Percentiles rank a stretch among this genome's conserved stretches.
These are phyloP conservation scores for Pyrenophora teres DNA, from an alignment of 2,329 filamentous ascomycete genomes.

Conservation along the genomic window DNA sequence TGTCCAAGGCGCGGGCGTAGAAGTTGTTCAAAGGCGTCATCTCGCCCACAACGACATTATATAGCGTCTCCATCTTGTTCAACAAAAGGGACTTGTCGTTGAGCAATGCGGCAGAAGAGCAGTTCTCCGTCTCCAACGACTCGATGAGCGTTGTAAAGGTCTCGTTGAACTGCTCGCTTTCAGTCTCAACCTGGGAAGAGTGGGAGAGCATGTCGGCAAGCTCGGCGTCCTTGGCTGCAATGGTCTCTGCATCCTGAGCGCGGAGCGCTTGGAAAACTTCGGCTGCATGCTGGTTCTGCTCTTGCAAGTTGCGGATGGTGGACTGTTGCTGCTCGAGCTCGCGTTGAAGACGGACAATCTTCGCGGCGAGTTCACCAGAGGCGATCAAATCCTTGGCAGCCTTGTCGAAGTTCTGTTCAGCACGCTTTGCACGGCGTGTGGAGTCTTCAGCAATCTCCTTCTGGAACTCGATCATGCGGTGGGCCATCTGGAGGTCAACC, in stretches of 20 bases:
- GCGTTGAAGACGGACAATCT: constrained; percentile 15
- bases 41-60: constrained; percentile 15
- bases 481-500: constrained; percentile 25
- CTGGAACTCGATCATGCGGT: constrained; percentile 15
- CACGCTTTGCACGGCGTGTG: constrained; percentile 15
- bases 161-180: constrained; percentile 14
- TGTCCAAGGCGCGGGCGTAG: constrained; percentile 3
- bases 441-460: constrained; percentile 14
- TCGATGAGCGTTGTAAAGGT: constrained; percentile 14
- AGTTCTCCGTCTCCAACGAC: constrained; percentile 11
- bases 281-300: constrained; percentile 14
- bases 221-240: constrained; percentile 2
- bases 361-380: constrained; percentile 3
- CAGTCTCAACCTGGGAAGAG: constrained; percentile 8
- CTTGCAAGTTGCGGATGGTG: constrained; percentile 13
- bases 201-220: constrained; percentile 1
- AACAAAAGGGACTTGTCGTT: constrained; percentile 6
- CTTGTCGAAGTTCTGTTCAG: constrained; percentile 14
- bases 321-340: constrained; percentile 11
- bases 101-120: neutral
- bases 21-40: constrained; percentile 17
- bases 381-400: constrained; percentile 5
- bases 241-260: constrained; percentile 3
- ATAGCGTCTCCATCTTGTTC: constrained; percentile 10
- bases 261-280: constrained; percentile 10